Conservation (phyloP, 768 basidiomycete genomes). For the Boletus insuetus region DNA sequence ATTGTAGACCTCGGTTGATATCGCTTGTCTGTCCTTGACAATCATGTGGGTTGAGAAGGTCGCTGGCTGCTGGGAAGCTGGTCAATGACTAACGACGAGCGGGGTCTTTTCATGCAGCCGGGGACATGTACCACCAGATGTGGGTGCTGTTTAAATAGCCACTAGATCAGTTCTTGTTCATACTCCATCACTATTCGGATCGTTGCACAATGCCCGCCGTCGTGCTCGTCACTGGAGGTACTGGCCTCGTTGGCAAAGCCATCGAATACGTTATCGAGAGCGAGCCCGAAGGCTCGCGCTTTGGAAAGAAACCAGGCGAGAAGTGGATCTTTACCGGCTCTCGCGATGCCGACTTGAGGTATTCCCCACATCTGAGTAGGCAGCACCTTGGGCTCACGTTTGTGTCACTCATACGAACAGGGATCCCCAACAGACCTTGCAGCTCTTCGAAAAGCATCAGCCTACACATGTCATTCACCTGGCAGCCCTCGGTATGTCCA, state of each 20-base stretch:
- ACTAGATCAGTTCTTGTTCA: background rate
- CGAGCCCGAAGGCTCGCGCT: constrained; percentile 75
- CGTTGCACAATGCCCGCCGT: constrained; percentile 38
- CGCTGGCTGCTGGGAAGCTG: constrained; percentile 2
- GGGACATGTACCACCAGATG: background rate
- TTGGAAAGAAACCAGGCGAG: constrained; percentile 74
- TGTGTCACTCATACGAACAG: constrained; percentile 36
- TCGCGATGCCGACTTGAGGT: constrained; percentile 85
- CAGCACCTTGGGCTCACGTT: background rate
- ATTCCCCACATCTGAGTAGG: constrained; percentile 3
- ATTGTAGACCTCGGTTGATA: constrained; percentile 58
- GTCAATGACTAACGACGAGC: background rate
- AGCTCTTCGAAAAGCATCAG: constrained; percentile 85
- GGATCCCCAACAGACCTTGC: constrained; percentile 63
- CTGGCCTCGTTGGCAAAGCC: constrained; percentile 84
- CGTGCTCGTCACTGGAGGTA: constrained; percentile 81
- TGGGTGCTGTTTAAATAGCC: too few species aligned
- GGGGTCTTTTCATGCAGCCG: constrained; percentile 10
- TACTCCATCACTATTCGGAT: background rate
- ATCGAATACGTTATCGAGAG: constrained; percentile 76
- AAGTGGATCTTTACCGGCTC: constrained; percentile 83
- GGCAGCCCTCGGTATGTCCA: constrained; percentile 77
- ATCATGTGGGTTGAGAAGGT: constrained; percentile 2
- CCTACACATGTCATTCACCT: constrained; percentile 97
- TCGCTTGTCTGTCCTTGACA: constrained; percentile 47